Conservation (phyloP, 2,329 filamentous ascomycete genomes). For the Stachybotrys chartarum region DNA sequence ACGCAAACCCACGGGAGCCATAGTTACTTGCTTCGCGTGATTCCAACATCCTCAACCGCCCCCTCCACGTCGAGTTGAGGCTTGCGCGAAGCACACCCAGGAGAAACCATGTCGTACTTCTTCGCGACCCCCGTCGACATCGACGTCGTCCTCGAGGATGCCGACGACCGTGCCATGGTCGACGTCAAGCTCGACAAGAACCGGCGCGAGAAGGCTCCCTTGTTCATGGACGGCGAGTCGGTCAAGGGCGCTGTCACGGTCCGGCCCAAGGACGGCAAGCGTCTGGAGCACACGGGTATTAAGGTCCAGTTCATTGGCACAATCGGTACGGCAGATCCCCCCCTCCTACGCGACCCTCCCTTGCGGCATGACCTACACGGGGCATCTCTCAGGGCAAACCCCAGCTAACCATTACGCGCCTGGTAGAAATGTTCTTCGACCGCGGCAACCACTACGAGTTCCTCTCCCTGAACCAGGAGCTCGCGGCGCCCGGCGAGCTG, state of each 20-base stretch:
- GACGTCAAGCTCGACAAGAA: conserved; percentile 99
- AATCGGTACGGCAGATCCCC: conserved; percentile 58
- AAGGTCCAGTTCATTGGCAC: conserved; percentile 99
- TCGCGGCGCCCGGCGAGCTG: conserved; percentile 92
- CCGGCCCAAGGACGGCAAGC: conserved; percentile 94
- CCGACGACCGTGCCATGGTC: conserved; percentile 88
- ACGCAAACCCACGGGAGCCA: not conserved
- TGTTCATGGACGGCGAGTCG: conserved; percentile 97
- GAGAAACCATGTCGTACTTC: conserved; percentile 77
- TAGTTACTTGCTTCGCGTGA: not conserved
- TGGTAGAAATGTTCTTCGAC: conserved; percentile 97
- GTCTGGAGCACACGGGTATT: conserved; percentile 95
- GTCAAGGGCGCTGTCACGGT: conserved; percentile 95
- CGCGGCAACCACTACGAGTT: conserved; percentile 99
- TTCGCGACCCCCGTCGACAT: conserved; percentile 98
- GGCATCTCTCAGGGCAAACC: not conserved
- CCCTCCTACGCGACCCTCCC: not conserved
- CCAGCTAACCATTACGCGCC: conserved; percentile 1
- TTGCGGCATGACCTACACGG: too few species aligned
- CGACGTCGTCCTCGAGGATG: conserved; percentile 93
- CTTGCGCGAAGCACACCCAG: conserved; percentile 5
- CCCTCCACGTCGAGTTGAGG: not conserved
- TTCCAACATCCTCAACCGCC: too few species aligned
- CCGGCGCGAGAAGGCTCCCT: conserved; percentile 88
- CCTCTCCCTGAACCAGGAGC: conserved; percentile 91